phyloP scores from a whole-genome alignment of 148 eudicot species.

The Fagopyrum esculentum region DNA sequence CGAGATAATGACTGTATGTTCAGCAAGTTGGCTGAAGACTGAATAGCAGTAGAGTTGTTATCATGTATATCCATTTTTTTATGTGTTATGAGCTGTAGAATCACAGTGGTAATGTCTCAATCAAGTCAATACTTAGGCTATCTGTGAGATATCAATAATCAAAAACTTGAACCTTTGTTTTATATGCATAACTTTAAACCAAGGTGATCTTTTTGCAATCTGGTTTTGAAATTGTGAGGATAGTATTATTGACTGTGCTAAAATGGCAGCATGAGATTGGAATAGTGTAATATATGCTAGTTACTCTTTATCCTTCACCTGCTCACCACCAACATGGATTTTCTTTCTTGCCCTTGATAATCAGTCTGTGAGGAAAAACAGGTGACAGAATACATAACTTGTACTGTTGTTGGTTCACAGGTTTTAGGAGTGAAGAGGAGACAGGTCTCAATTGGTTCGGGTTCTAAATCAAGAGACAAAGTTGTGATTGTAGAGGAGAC shows the following conservation, averaged over 20 bases:
- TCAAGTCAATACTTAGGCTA: background rate
- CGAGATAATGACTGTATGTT: background rate
- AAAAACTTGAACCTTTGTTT: background rate
- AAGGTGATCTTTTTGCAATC: background rate
- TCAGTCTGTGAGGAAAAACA: background rate
- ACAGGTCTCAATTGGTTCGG: constrained; percentile 74
- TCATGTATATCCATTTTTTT: background rate
- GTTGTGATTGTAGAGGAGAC: constrained; percentile 72
- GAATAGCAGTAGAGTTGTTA: background rate
- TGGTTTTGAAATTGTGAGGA: background rate
- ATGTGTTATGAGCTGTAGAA: background rate
- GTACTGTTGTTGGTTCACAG: constrained; percentile 24
- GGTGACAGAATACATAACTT: background rate
- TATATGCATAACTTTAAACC: background rate
- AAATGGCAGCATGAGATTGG: background rate
- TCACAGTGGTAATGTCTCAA: background rate
- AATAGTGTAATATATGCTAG: background rate
- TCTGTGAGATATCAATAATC: background rate
- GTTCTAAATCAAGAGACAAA: constrained; percentile 94
- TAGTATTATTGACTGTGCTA: background rate
- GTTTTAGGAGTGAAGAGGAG: constrained; percentile 85
- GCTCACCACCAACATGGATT: background rate
- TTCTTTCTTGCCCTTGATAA: background rate
- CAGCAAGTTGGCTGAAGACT: background rate
- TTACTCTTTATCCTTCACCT: background rate